Percentiles rank a stretch among this genome's conserved stretches.
Evolutionary conservation across 345 rosid species (phyloP).

Genomic region (Clarkia xantiana): DNA sequence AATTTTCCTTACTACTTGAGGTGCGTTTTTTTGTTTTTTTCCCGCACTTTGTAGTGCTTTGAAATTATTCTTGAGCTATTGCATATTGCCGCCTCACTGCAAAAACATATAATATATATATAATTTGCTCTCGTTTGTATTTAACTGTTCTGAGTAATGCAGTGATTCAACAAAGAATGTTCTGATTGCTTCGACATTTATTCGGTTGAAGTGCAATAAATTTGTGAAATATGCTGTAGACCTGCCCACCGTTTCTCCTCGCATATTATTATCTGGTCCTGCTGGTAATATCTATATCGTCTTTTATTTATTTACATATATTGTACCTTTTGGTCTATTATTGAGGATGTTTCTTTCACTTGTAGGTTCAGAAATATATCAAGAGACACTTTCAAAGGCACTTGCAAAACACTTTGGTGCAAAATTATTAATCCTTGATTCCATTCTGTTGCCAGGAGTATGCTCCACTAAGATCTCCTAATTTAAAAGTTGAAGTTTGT

Average conservation of each 20-base stretch:
- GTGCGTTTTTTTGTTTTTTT: constrained; percentile 16
- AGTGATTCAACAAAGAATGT: constrained; percentile 87
- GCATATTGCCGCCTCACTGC: too few relatives aligned
- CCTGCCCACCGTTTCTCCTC: constrained; percentile 68
- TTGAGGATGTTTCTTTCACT: constrained; percentile 1
- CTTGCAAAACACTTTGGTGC: constrained; percentile 84
- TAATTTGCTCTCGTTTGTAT: background rate
- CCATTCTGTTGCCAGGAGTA: constrained; percentile 93
- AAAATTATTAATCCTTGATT: constrained; percentile 63
- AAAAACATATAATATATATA: too few relatives aligned
- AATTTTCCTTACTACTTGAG: constrained; percentile 78
- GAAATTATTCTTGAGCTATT: too few relatives aligned
- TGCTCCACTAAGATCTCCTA: constrained; percentile 12
- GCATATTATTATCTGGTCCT: constrained; percentile 87
- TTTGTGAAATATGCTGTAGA: constrained; percentile 55
- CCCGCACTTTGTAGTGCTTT: too few relatives aligned
- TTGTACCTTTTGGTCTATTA: background rate
- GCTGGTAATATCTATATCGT: constrained; percentile 35
- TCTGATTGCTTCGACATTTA: constrained; percentile 54
- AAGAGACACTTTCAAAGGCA: constrained; percentile 78
- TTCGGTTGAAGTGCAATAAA: constrained; percentile 69
- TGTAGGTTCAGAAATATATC: constrained; percentile 93
- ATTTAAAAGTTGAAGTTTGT: background rate
- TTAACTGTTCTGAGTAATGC: constrained; percentile 15
- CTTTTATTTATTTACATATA: constrained; percentile 1